Evolutionary conservation across 2,329 filamentous ascomycete species (phyloP), one percentile per base, ranked within the genome.

Genomic region (Lasiodiplodia sp.): DNA sequence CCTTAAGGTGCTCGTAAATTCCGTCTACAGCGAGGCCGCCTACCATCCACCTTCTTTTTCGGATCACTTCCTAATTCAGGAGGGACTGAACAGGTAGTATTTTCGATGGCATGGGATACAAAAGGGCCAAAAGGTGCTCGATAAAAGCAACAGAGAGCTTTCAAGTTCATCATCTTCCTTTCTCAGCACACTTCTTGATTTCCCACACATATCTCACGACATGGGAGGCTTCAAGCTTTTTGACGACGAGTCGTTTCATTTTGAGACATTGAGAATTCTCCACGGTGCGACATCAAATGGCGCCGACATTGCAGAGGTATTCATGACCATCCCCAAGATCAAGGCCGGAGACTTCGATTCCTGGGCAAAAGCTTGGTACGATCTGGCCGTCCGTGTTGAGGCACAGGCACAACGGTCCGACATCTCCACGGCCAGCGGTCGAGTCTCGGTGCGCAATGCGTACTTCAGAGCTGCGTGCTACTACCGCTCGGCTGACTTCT

Each of bases 401-500:
- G 16, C 40, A 18, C 40, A 44, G 8, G 40, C 40, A 8, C 16
- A n/a, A 14, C 40, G 18, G 0, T 44, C 40, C 14, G 40, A 44
- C 40, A 16, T 5, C 18, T 44, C 40, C 5, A n/a, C 40, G 2
- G 40, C 40, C 40, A 44, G 40, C 2, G 40, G 40, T 18, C 6
- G 14, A 8, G 40, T 44, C 14, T 44, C 40, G 7, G 40, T 5
- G 12, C 40, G 40, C 5, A 44, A 44, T 18, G 58, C 58, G 1
- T 64, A 40, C 58, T n/a, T 64, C 3, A 23, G 58, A 12, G 58
- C 58, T 2, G 44, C 58, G 37, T 51, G 47, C 44, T 64, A 64
- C 44, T 31, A 49, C 58, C 58, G 58, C 18, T 16, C 58, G 23
- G 47, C 37, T 38, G 58, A 64, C 37, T 64, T 64, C 58, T 49